Evolutionary conservation across 2,329 filamentous ascomycete genomes (phyloP).

Genomic region (Aureobasidium vineae): DNA sequence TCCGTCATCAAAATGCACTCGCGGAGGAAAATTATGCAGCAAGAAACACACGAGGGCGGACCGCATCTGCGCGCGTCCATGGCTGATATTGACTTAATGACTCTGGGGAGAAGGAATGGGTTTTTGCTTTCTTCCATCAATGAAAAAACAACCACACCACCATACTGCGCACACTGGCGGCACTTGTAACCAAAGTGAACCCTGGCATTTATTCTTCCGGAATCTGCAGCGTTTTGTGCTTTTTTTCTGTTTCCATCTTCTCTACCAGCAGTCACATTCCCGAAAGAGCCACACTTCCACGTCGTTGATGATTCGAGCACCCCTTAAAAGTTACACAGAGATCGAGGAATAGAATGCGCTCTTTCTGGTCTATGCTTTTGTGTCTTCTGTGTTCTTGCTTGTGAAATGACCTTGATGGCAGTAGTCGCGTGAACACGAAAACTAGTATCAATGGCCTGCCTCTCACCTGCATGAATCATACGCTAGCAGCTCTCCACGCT

Average conservation of each 20-base stretch:
- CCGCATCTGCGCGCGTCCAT: conserved; percentile 21
- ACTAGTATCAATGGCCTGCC: too few species aligned
- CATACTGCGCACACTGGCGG: background rate
- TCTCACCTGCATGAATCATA: too few species aligned
- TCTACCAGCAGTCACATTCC: conserved; percentile 9
- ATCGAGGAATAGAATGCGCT: conserved; percentile 5
- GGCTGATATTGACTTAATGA: conserved; percentile 20
- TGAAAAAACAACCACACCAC: conserved; percentile 19
- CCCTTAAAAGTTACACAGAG: conserved; percentile 2
- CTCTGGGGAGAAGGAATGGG: conserved; percentile 15
- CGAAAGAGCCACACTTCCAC: background rate
- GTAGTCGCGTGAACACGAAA: background rate
- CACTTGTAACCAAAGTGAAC: conserved; percentile 16
- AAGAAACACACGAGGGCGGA: conserved; percentile 11
- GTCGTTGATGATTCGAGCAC: background rate
- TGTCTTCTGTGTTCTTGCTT: background rate
- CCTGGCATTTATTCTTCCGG: conserved; percentile 22
- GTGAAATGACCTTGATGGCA: background rate
- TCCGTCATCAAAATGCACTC: conserved; percentile 15
- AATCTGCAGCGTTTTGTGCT: conserved; percentile 26
- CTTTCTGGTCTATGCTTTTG: background rate
- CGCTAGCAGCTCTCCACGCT: background rate
- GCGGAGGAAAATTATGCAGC: conserved; percentile 7
- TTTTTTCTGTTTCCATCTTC: conserved; percentile 2
- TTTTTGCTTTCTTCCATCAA: conserved; percentile 26